Evolutionary conservation across 2,329 filamentous ascomycete genomes (phyloP), one percentile per base, ranked within the genome.

Genomic region (Byssoonygena ceratinophila): DNA sequence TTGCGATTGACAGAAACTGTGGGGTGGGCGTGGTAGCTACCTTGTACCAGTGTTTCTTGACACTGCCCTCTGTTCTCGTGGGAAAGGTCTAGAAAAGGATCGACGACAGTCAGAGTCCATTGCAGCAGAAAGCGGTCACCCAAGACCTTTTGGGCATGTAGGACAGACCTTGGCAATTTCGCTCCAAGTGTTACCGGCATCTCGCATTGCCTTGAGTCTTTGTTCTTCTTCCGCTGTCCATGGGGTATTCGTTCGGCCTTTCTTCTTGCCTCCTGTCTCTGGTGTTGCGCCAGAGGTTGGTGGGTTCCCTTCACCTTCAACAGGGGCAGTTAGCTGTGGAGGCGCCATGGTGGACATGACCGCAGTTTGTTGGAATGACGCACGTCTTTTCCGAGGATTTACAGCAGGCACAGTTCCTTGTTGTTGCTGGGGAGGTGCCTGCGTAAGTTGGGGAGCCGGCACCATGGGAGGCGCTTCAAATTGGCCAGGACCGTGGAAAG

Each of bases 41-140:
- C 79, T 97, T 97, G 71, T 98, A 97, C 91, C 92, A 98, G 69
- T 98, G 92, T 73, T 97, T 98, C 77, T 97, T 98, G 20, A 98
- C 92, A 64, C 90, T 96, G 6, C 92, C 92, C 72, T 98, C 92
- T 39, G 92, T 98, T 63, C 92, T 80, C 22, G 82, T 83, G 9
- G 92, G 91, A 66, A 98, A 98, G 1, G 86, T 90, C 87, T 94
- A 59, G 43, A 53, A 32, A 36, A 14, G 14, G 7, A 49, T 7
- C 16, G 25, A 57, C 66, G 41, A 11, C 27, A 32, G 34, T 43
- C 22, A 54, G 61, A 60, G 54, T 23, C 49, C 44, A 27, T 20
- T 37, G 32, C 20, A 37, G 14, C n/a, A 25, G 7, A 27, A 49
- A n/a, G 11, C 2, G 20, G 18, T 41, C 36, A n/a, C 36, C 22